Base-by-base conservation (phyloP, 306 rosid species). In the Rosa multiflora region DNA sequence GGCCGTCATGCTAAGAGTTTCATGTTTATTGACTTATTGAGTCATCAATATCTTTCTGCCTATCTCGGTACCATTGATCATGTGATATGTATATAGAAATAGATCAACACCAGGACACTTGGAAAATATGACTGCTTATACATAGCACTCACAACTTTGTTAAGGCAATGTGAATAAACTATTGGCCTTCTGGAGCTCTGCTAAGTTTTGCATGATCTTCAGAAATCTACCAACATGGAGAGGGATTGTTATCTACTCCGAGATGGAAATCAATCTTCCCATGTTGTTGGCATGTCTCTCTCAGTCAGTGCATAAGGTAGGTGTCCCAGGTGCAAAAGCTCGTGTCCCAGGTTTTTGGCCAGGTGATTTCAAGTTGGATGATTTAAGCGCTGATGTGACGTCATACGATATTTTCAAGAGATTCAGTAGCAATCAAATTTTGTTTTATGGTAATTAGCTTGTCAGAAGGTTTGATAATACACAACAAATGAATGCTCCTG, bases 181-280 rank as follows among this genome's bases (percentile, higher is more conserved):
- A 21, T 8, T 56, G 20, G 5, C n/a, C 21, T n/a, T 8, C 49
- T 26, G 35, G 37, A 59, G 66, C 66, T 59, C 37, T 32, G 52
- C 39, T 74, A 23, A 55, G 6, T 53, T 40, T 23, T 47, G 3
- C 48, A 67, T 77, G 42, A 66, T 64, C n/a, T 72, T 69, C 90
- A 94, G 98, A 91, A 91, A 89, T 82, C 82, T 94, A 79, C 96
- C 98, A 63, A 90, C 98, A 35, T 94, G 96, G 96, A 91, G 94
- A 81, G 98, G 98, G 62, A 90, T 81, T 39, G 91, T 91, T 37
- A 89, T 94, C 61, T 97, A 91, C 26, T 87, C 87, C 23, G 12
- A 91, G 66, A 39, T 94, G 71, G 98, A 94, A 87, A 91, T 94
- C 92, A 94, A 94, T 78, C 96, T 94, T 55, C 94, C 5, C 93